phyloP scores from a whole-genome alignment of 1,139 yeast species.

The Geotrichum bryndzae region DNA sequence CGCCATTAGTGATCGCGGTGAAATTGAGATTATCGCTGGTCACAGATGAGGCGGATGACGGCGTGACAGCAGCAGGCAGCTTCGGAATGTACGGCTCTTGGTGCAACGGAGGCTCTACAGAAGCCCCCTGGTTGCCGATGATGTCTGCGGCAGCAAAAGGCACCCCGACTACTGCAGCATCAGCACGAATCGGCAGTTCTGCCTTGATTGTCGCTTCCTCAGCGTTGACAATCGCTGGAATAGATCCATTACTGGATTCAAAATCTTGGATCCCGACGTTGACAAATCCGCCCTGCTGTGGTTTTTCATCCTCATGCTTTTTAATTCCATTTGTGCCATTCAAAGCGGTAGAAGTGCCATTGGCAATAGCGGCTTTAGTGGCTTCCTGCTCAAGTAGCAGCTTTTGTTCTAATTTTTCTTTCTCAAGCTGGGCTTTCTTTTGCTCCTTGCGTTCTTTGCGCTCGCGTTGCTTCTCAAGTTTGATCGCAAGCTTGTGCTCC shows the following conservation, averaged over 20 bases:
- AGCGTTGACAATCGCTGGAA: not conserved
- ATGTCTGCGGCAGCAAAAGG: not conserved
- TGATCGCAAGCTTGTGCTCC: constrained; percentile 8
- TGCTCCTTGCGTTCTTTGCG: constrained; percentile 6
- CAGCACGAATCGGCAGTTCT: not conserved
- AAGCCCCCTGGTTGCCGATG: not conserved
- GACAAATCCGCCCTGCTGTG: not conserved
- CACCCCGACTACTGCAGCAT: not conserved
- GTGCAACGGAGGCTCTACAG: not conserved
- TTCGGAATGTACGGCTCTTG: not conserved
- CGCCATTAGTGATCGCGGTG: not conserved
- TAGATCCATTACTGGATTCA: not conserved
- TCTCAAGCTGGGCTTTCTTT: constrained; percentile 2
- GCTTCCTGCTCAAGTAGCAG: not conserved
- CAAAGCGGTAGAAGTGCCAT: not conserved
- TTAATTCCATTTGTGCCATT: not conserved
- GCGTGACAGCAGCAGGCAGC: not conserved
- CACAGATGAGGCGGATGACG: not conserved
- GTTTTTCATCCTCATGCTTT: not conserved
- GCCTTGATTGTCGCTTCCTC: not conserved
- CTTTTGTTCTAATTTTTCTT: not conserved
- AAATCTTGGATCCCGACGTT: not conserved
- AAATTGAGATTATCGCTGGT: not conserved
- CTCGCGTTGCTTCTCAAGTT: constrained; percentile 3
- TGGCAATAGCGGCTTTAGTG: not conserved